A percentile compares a stretch with the other conserved stretches of the same genome.
phyloP scores from a whole-genome alignment of 495 filamentous ascomycete genomes.

The Chaetomium cochliodes region DNA sequence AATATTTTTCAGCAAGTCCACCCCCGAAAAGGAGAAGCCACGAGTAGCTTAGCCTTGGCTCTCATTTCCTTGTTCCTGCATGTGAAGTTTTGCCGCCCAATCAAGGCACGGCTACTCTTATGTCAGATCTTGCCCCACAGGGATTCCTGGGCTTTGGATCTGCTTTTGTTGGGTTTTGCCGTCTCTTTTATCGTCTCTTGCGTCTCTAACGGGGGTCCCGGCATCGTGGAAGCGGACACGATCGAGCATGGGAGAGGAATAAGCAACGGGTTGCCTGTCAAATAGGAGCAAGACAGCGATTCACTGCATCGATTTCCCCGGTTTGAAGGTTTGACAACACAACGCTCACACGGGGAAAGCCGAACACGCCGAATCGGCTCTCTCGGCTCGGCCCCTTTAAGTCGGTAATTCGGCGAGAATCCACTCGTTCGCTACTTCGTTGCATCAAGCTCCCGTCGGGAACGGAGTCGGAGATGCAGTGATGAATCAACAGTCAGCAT shows the following conservation, averaged over 20 bases:
- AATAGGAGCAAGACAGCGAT: not conserved
- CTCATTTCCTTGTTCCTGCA: conserved; percentile 38
- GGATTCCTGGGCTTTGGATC: conserved; percentile 21
- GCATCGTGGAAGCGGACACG: not conserved
- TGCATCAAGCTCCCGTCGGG: not conserved
- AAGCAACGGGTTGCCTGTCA: not conserved
- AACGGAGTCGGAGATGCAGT: not conserved
- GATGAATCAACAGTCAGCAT: not conserved
- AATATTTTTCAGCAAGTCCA: conserved; percentile 24
- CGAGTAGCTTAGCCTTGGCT: conserved; percentile 20
- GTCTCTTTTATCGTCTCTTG: no score
- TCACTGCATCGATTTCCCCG: not conserved
- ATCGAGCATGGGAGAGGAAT: not conserved
- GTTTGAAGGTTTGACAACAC: not conserved
- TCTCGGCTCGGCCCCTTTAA: conserved; percentile 8
- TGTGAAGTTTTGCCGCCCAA: conserved; percentile 33
- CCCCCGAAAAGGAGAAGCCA: conserved; percentile 28
- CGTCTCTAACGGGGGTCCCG: not conserved
- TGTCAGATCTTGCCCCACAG: conserved; percentile 14
- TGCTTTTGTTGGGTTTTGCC: not conserved
- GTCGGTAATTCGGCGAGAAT: not conserved
- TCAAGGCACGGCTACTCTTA: conserved; percentile 12
- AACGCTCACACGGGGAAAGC: not conserved
- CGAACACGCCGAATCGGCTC: not conserved
- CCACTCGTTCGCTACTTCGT: not conserved